Conservation (phyloP, 2,329 filamentous ascomycete genomes). For the Paracorniculantispora psalliotae region DNA sequence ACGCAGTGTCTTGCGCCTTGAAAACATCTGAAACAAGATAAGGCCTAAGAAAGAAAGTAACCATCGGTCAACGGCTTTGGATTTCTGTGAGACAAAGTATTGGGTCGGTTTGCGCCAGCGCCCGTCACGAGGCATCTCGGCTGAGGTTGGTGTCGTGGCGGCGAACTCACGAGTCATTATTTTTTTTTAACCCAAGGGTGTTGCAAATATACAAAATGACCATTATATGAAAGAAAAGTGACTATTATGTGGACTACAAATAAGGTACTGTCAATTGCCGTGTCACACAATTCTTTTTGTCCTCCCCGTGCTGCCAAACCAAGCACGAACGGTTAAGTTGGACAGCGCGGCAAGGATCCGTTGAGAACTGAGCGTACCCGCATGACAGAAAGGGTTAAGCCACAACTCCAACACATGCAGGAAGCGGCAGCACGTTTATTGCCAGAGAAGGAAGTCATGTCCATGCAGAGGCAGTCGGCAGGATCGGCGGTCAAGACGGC, state of each 20-base stretch:
- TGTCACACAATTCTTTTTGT: too few species aligned
- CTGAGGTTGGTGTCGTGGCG: neutral
- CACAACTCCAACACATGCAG: neutral
- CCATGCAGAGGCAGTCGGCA: neutral
- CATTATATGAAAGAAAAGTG: too few species aligned
- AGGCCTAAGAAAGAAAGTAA: neutral
- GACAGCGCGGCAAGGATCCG: conserved; percentile 1
- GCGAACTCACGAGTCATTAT: neutral
- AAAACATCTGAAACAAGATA: neutral
- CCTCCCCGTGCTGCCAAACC: neutral
- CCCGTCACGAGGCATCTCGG: neutral
- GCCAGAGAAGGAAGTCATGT: neutral
- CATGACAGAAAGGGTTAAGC: neutral
- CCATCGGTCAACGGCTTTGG: neutral
- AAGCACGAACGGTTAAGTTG: neutral
- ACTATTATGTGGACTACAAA: too few species aligned
- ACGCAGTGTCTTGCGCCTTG: neutral
- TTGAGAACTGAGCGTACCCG: neutral
- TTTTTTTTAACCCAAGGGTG: neutral
- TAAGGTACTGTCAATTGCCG: too few species aligned
- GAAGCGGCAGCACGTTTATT: neutral
- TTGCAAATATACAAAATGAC: neutral
- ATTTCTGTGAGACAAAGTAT: conserved; percentile 3
- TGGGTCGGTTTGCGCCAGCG: neutral
- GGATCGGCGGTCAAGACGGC: conserved; percentile 7